Percentiles rank a stretch among this genome's conserved stretches.
Evolutionary conservation across 202 grass and related monocot species (phyloP).

Genomic region (Carex sylvatica): DNA sequence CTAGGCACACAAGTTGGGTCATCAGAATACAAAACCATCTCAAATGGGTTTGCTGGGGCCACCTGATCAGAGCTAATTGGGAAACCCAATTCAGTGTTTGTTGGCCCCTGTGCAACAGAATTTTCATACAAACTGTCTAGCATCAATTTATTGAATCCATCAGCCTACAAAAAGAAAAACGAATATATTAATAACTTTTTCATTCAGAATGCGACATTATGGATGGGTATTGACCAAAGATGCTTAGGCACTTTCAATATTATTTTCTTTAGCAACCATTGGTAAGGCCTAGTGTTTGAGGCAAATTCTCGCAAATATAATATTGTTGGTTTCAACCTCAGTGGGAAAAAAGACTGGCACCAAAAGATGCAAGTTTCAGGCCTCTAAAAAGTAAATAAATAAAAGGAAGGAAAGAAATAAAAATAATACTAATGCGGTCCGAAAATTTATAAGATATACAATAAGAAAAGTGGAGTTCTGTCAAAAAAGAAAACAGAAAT

Average conservation of each 20-base stretch:
- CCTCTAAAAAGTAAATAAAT: not conserved
- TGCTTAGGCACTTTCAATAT: not conserved
- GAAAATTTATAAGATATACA: not conserved
- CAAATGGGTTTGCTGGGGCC: slow-evolving; percentile 28
- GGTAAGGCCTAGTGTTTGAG: not conserved
- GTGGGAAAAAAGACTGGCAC: not conserved
- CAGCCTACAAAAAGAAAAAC: slow-evolving; percentile 20
- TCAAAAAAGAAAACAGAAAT: not conserved
- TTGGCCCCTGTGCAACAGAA: slow-evolving; percentile 20
- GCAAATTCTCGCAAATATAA: not conserved
- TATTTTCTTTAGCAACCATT: not conserved
- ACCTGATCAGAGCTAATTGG: slow-evolving; percentile 17
- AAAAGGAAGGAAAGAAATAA: not conserved
- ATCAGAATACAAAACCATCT: slow-evolving; percentile 6
- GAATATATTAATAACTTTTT: not conserved
- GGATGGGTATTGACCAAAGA: not conserved
- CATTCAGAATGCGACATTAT: not conserved
- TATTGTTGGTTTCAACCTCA: not conserved
- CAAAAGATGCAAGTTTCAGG: not conserved
- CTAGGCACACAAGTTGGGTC: not conserved
- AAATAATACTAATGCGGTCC: not conserved
- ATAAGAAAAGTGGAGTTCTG: not conserved
- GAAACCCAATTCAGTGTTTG: not conserved
- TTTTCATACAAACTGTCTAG: slow-evolving; percentile 39
- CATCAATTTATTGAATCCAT: slow-evolving; percentile 31